Conservation (phyloP, 139 green algal species). For the Desmodesmus armatus region DNA sequence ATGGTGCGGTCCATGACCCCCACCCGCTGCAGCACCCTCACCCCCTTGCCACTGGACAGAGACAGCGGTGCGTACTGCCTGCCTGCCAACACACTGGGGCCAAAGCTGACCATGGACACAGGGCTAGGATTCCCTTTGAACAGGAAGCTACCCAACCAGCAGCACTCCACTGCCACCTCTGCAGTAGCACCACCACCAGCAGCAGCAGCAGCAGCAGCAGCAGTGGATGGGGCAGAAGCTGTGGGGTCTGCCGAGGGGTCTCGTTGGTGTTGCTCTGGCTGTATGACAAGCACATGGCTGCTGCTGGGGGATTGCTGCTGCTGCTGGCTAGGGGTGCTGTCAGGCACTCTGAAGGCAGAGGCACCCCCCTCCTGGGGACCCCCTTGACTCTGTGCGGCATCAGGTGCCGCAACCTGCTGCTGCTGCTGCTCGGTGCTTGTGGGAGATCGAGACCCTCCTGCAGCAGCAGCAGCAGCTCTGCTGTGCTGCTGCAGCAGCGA, state of each 20-base stretch:
- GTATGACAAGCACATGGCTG: not conserved
- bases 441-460: no score
- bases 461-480: no score
- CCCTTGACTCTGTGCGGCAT: no score
- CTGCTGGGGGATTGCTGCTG: not conserved
- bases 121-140: constrained; percentile 28
- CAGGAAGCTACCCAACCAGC: constrained; percentile 27
- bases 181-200: not conserved
- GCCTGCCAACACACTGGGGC: not conserved
- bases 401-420: no score
- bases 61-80: not conserved
- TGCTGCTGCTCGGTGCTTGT: no score
- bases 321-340: not conserved
- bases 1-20: not conserved
- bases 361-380: no score
- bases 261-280: not conserved
- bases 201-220: no score
- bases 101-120: constrained; percentile 31
- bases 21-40: constrained; percentile 37
- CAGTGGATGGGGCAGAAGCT: no score
- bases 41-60: constrained; percentile 6
- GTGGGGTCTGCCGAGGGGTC: not conserved
- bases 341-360: no score
- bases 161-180: not conserved
- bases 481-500: no score